These are phyloP conservation scores for Avena insularis DNA, from an alignment of 176 grass and related monocot species.

Conservation along the genomic window DNA sequence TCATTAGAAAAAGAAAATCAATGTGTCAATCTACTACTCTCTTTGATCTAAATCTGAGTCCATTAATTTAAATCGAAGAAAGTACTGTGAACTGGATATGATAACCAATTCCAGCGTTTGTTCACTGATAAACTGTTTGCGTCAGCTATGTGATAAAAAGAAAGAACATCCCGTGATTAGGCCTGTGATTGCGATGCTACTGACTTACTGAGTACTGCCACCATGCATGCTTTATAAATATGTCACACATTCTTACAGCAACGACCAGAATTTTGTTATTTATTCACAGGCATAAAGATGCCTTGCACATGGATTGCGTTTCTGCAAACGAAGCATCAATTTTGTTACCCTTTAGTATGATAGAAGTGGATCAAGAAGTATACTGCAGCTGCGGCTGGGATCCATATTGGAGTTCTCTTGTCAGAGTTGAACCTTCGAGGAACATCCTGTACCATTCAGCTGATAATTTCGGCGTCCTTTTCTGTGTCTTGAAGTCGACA, in stretches of 20 bases:
- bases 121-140: too few species aligned
- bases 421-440: constrained; percentile 43
- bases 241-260: neutral
- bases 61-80: too few species aligned
- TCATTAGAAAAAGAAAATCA: too few species aligned
- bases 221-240: neutral
- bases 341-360: too few species aligned
- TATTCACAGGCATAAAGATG: neutral
- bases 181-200: too few species aligned
- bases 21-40: too few species aligned
- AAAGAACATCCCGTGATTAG: too few species aligned
- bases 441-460: constrained; percentile 63
- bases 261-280: neutral
- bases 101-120: too few species aligned
- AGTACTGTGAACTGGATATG: too few species aligned
- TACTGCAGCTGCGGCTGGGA: neutral
- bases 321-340: neutral
- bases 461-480: constrained; percentile 57
- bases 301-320: neutral
- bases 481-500: constrained; percentile 57
- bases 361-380: neutral
- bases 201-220: neutral
- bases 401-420: neutral
- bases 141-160: too few species aligned
- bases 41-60: too few species aligned